Conservation (phyloP, 495 filamentous ascomycete species). For the Trichoderma virens region DNA sequence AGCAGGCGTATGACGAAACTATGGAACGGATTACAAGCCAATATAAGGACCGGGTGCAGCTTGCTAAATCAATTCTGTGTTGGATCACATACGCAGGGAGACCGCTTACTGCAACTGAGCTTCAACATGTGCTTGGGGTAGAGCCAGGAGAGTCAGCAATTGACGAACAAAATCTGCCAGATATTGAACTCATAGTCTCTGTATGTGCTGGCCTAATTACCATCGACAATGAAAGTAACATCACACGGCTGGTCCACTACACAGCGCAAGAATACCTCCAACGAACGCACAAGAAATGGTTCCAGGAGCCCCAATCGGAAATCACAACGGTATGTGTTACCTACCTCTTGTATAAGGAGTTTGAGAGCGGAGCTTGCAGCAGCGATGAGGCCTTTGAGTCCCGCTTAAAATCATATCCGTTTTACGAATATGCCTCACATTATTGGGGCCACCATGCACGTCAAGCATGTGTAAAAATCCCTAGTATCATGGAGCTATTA, state of each 20-base stretch:
- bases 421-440: too few species aligned
- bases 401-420: too few species aligned
- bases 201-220: slow-evolving; percentile 41
- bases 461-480: too few species aligned
- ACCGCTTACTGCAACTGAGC: slow-evolving; percentile 28
- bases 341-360: too few species aligned
- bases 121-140: slow-evolving; percentile 37
- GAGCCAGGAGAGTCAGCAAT: slow-evolving; percentile 19
- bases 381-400: too few species aligned
- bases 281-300: too few species aligned
- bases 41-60: slow-evolving; percentile 14
- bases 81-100: slow-evolving; percentile 33
- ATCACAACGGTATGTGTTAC: too few species aligned
- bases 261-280: slow-evolving; percentile 43
- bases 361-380: too few species aligned
- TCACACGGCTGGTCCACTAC: slow-evolving; percentile 43
- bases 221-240: slow-evolving; percentile 31
- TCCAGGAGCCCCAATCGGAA: too few species aligned
- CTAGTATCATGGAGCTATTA: too few species aligned
- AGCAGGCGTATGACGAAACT: slow-evolving; percentile 29
- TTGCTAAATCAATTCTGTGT: slow-evolving; percentile 25
- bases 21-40: slow-evolving; percentile 34
- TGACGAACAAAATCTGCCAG: slow-evolving; percentile 24
- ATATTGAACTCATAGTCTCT: slow-evolving; percentile 26
- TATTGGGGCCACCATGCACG: too few species aligned